Evolutionary conservation across 306 rosid genomes (phyloP).

Genomic region (Quercus aquifolioides): DNA sequence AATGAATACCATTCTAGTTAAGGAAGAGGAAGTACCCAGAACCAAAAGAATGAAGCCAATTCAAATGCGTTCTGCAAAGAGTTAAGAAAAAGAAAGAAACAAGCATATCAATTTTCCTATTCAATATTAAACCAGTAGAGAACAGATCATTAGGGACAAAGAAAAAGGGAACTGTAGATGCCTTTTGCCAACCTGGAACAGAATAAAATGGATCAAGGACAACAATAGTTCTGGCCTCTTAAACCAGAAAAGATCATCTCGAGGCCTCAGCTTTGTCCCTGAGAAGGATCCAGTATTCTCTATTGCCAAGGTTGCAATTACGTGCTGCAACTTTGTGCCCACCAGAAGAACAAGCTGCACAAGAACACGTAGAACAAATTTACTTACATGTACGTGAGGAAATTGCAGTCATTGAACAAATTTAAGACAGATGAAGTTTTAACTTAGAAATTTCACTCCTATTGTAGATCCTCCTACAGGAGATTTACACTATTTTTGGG

Average conservation of each 20-base stretch:
- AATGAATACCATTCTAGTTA: slow-evolving; percentile 6
- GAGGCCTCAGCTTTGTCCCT: slow-evolving; percentile 80
- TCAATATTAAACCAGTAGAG: slow-evolving; percentile 5
- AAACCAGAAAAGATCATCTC: slow-evolving; percentile 98
- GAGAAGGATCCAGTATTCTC: slow-evolving; percentile 69
- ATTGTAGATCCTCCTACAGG: not conserved
- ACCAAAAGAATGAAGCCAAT: slow-evolving; percentile 97
- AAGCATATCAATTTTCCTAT: not conserved
- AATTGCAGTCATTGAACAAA: slow-evolving; percentile 1
- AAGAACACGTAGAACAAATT: slow-evolving; percentile 23
- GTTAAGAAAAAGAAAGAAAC: not conserved
- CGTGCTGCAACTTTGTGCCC: slow-evolving; percentile 89
- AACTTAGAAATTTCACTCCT: not conserved
- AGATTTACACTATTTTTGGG: not conserved
- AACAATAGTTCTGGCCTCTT: slow-evolving; percentile 87
- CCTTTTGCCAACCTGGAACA: slow-evolving; percentile 71
- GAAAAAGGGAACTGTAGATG: slow-evolving; percentile 9
- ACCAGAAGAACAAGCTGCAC: slow-evolving; percentile 87
- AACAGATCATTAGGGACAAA: not conserved
- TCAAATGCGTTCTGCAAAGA: slow-evolving; percentile 91
- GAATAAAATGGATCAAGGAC: slow-evolving; percentile 89
- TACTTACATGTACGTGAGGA: not conserved
- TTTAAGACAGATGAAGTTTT: slow-evolving; percentile 10
- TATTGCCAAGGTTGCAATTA: slow-evolving; percentile 86
- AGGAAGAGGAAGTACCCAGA: slow-evolving; percentile 73